These are phyloP conservation scores for Podaxis mareebaensis DNA, from an alignment of 768 basidiomycete genomes.

Conservation along the genomic window DNA sequence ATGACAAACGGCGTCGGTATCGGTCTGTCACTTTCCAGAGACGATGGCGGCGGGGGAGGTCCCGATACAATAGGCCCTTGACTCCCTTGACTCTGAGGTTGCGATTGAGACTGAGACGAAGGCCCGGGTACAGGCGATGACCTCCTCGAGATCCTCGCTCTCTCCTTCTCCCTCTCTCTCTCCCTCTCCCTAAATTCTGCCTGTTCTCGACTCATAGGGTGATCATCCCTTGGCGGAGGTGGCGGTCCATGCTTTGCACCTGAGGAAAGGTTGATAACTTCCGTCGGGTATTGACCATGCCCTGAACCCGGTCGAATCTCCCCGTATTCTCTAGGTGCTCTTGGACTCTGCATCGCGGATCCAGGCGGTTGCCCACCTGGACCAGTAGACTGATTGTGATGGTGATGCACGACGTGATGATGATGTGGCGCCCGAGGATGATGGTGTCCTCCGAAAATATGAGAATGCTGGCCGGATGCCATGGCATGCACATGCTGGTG, in stretches of 20 bases:
- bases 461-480: slow-evolving; percentile 32
- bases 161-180: slow-evolving; percentile 21
- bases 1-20: slow-evolving; percentile 56
- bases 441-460: slow-evolving; percentile 36
- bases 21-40: slow-evolving; percentile 49
- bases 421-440: slow-evolving; percentile 50
- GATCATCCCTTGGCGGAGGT: slow-evolving; percentile 35
- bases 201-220: slow-evolving; percentile 25
- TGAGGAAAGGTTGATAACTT: slow-evolving; percentile 51
- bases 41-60: slow-evolving; percentile 12
- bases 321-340: slow-evolving; percentile 31
- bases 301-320: slow-evolving; percentile 33
- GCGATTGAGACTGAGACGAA: neutral
- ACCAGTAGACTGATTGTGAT: slow-evolving; percentile 29
- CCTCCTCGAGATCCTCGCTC: slow-evolving; percentile 16
- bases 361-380: slow-evolving; percentile 5
- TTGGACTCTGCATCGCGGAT: slow-evolving; percentile 22
- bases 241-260: slow-evolving; percentile 34
- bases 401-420: slow-evolving; percentile 50
- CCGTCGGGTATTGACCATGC: slow-evolving; percentile 44
- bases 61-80: neutral
- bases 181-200: slow-evolving; percentile 21
- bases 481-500: slow-evolving; percentile 30
- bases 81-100: neutral
- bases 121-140: slow-evolving; percentile 17